These are phyloP conservation scores for Epichloe scottii DNA, from an alignment of 2,329 filamentous ascomycete species.

Conservation along the genomic window DNA sequence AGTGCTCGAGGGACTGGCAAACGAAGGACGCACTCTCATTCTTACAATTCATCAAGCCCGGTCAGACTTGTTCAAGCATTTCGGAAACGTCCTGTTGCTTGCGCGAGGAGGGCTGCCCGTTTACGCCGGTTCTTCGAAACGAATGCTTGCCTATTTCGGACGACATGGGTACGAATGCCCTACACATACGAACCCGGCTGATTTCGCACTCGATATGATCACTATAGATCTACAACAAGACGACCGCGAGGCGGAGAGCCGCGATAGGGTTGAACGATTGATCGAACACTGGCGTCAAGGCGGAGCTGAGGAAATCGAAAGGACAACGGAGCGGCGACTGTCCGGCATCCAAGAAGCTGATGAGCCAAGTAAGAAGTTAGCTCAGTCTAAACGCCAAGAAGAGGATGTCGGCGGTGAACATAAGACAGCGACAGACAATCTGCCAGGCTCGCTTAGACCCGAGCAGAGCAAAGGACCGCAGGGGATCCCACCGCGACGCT, in stretches of 20 bases:
- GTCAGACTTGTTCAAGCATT: constrained; percentile 58
- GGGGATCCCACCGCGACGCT: constrained; percentile 22
- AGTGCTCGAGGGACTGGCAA: constrained; percentile 55
- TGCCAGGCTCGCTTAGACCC: no score
- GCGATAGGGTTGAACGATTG: constrained; percentile 47
- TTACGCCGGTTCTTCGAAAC: constrained; percentile 49
- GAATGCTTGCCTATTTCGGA: constrained; percentile 55
- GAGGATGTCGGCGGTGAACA: not conserved
- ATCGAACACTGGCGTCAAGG: constrained; percentile 42
- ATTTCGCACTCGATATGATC: constrained; percentile 66
- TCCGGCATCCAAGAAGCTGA: constrained; percentile 18
- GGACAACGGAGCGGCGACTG: constrained; percentile 9
- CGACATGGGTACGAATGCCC: constrained; percentile 51
- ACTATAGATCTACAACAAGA: constrained; percentile 62
- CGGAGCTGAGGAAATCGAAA: constrained; percentile 7
- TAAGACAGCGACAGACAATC: not conserved
- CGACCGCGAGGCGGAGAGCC: constrained; percentile 46
- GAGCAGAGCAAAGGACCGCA: constrained; percentile 4
- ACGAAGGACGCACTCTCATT: constrained; percentile 61
- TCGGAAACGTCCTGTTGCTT: constrained; percentile 59
- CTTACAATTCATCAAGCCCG: constrained; percentile 70
- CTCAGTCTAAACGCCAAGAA: not conserved
- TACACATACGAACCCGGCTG: constrained; percentile 59
- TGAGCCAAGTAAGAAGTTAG: constrained; percentile 11
- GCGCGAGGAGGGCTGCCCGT: constrained; percentile 57